phyloP scores from a whole-genome alignment of 371 early-diverging fungal genomes.

The Mortierella sp. region DNA sequence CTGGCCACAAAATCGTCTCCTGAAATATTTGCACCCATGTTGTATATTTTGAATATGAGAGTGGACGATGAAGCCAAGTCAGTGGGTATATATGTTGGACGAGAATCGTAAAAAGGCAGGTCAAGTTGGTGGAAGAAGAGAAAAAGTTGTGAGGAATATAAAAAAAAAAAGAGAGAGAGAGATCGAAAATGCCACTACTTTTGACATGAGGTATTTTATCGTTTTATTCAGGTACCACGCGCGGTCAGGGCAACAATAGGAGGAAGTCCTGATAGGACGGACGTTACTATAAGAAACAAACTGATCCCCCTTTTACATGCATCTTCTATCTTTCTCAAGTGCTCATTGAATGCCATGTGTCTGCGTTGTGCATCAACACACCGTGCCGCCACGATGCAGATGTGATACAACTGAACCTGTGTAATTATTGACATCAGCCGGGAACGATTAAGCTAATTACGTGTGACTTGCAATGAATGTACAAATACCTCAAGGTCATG shows the following conservation, averaged over 20 bases:
- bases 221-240: neutral
- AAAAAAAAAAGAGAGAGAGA: conserved; percentile 8
- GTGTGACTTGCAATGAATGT: no score
- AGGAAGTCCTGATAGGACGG: conserved; percentile 1
- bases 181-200: neutral
- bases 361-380: neutral
- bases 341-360: conserved; percentile 1
- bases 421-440: no score
- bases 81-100: conserved; percentile 1
- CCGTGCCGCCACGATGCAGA: neutral
- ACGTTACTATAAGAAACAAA: neutral
- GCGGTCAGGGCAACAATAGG: neutral
- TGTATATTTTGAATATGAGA: neutral
- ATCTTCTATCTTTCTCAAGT: neutral
- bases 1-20: conserved; percentile 37
- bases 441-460: neutral
- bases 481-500: no score
- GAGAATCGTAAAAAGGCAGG: neutral
- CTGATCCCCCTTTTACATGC: neutral
- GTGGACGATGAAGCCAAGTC: neutral
- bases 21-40: conserved; percentile 46
- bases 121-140: conserved; percentile 1
- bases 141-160: conserved; percentile 44
- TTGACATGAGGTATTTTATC: neutral
- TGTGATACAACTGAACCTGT: neutral